These are phyloP conservation scores for Detonula confervacea DNA, from an alignment of 352 stramenopile genomes.

Conservation along the genomic window DNA sequence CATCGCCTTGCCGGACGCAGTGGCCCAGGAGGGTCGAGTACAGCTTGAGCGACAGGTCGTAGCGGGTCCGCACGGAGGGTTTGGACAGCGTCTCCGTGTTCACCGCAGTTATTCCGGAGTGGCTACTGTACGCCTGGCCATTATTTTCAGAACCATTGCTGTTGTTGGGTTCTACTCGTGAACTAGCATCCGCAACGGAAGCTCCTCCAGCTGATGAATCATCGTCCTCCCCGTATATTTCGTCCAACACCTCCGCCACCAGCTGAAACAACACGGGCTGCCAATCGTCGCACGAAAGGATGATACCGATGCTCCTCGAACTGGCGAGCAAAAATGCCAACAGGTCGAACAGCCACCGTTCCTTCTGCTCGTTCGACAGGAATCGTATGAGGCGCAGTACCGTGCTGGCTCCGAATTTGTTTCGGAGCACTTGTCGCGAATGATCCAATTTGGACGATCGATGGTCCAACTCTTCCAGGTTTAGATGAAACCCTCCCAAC, in stretches of 20 bases:
- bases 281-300: conserved; percentile 80
- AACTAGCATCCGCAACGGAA: neutral
- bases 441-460: conserved; percentile 9
- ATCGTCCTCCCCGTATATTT: conserved; percentile 63
- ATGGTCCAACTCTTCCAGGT: conserved; percentile 25
- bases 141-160: conserved; percentile 14
- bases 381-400: conserved; percentile 80
- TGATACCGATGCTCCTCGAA: conserved; percentile 50
- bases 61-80: conserved; percentile 60
- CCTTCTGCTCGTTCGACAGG: conserved; percentile 64
- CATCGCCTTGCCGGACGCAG: conserved; percentile 67
- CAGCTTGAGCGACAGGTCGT: conserved; percentile 82
- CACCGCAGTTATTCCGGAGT: neutral
- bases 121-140: neutral
- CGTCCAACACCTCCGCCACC: conserved; percentile 79
- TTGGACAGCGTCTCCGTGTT: conserved; percentile 53
- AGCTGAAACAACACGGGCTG: conserved; percentile 83
- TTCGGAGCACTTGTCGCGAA: conserved; percentile 50
- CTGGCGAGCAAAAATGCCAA: conserved; percentile 60
- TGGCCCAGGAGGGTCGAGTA: conserved; percentile 82
- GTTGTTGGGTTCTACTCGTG: neutral
- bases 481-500: conserved; percentile 52
- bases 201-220: neutral
- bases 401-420: conserved; percentile 59
- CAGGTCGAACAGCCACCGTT: conserved; percentile 79